A percentile compares a stretch with the other conserved stretches of the same genome.
These are phyloP conservation scores for Saksenaea vasiformis DNA, from an alignment of 371 early-diverging fungal species.

Conservation along the genomic window DNA sequence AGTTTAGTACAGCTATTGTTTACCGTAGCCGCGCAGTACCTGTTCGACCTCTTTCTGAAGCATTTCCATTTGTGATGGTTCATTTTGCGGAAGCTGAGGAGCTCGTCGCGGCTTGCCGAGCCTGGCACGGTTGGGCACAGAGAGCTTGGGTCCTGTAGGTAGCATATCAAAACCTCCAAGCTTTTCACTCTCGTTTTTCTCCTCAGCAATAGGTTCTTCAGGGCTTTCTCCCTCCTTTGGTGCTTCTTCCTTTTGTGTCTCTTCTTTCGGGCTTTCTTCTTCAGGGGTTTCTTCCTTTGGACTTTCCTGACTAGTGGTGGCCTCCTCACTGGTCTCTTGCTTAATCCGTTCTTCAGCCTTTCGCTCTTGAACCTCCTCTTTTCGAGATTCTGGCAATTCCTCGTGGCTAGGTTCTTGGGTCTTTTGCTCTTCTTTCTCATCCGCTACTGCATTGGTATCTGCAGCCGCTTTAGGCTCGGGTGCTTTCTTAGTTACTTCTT, in stretches of 20 bases:
- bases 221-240: background rate
- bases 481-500: background rate
- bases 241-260: slow-evolving; percentile 5
- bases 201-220: background rate
- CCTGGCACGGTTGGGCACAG: slow-evolving; percentile 37
- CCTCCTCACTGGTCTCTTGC: background rate
- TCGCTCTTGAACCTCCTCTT: background rate
- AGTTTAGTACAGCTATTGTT: background rate
- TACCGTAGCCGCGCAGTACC: slow-evolving; percentile 11
- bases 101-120: slow-evolving; percentile 34
- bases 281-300: slow-evolving; percentile 17
- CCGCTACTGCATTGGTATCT: background rate
- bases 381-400: background rate
- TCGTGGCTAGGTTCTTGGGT: background rate
- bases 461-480: slow-evolving; percentile 5
- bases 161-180: slow-evolving; percentile 14
- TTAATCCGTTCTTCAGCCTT: background rate
- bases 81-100: slow-evolving; percentile 20
- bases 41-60: slow-evolving; percentile 39
- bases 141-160: slow-evolving; percentile 48
- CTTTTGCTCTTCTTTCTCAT: slow-evolving; percentile 10
- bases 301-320: background rate
- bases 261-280: slow-evolving; percentile 14
- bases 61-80: slow-evolving; percentile 48
- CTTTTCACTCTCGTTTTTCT: slow-evolving; percentile 9